phyloP scores from a whole-genome alignment of 139 green algal species.

The Tetratostichococcus sp. region DNA sequence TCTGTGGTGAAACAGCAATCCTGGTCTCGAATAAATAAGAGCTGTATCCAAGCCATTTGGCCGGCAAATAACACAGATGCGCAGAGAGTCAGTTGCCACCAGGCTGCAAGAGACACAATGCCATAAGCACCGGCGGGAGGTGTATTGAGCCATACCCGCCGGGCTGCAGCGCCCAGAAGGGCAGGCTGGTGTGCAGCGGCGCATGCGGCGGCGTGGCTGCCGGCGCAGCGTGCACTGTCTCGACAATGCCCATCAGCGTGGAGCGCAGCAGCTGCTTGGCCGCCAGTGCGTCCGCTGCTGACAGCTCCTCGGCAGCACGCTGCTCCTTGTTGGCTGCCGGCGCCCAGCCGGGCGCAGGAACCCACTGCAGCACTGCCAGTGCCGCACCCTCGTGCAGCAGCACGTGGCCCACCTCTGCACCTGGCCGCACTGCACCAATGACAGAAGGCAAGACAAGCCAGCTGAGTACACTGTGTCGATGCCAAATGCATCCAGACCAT shows the following conservation, averaged over 20 bases:
- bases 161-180: constrained; percentile 10
- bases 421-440: not conserved
- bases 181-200: constrained; percentile 10
- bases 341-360: not conserved
- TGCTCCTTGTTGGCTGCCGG: not conserved
- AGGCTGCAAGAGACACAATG: no score
- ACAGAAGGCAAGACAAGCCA: no score
- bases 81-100: no score
- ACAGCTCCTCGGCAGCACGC: not conserved
- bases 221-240: not conserved
- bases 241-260: constrained; percentile 5
- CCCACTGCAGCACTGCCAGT: not conserved
- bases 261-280: constrained; percentile 20
- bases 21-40: no score
- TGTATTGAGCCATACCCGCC: no score
- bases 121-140: no score
- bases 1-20: constrained; percentile 5
- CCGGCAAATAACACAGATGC: no score
- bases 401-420: not conserved
- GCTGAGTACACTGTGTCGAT: no score
- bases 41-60: no score
- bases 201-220: not conserved
- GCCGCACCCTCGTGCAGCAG: not conserved
- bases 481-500: no score
- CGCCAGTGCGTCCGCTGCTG: constrained; percentile 8